Base-by-base conservation (phyloP, 306 rosid species). In the Vigna unguiculata region DNA sequence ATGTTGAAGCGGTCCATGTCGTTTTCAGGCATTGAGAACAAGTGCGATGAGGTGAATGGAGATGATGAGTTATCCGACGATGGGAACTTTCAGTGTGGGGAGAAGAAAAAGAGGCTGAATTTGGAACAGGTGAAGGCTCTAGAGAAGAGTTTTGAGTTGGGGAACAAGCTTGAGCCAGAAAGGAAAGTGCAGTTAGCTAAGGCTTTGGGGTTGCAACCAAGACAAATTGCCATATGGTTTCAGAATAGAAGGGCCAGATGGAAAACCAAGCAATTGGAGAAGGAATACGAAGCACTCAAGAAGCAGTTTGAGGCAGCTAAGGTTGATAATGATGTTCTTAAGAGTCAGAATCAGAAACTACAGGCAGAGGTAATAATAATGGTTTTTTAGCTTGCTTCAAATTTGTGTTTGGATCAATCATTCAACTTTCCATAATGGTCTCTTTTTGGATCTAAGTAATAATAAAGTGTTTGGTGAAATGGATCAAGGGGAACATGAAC, bases 231-330 rank as follows among this genome's bases (percentile, higher is more conserved):
- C 21, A 91, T 93, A 30, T 93, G 98, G 98, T 93, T 93, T 49
- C 98, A 93, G 88, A 93, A 93, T 49, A 82, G 98, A 38, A 89
- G 98, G 40, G 98, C 98, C 4, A 87, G 98, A 69, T 93, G 95
- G 95, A 93, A 93, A 74, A 91, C 96, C 9, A 93, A 91, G 85
- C 94, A 89, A 4, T 74, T 93, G 74, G 95, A 93, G 79, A 93
- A 84, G 74, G 93, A 93, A 32, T 93, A 83, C 16, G 83, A 91
- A 13, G 73, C 83, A 1, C 83, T 93, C 76, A 91, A 84, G 87
- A 89, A 85, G 81, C 96, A 88, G 73, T 93, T 91, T 73, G 95
- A 93, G 41, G 76, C 85, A 20, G 76, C 87, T 11, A 93, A 88
- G 65, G 83, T 90, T 67, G 90, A 91, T 30, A 89, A 89, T 74